Conservation (phyloP, 495 filamentous ascomycete genomes). For the Podospora appendiculata region DNA sequence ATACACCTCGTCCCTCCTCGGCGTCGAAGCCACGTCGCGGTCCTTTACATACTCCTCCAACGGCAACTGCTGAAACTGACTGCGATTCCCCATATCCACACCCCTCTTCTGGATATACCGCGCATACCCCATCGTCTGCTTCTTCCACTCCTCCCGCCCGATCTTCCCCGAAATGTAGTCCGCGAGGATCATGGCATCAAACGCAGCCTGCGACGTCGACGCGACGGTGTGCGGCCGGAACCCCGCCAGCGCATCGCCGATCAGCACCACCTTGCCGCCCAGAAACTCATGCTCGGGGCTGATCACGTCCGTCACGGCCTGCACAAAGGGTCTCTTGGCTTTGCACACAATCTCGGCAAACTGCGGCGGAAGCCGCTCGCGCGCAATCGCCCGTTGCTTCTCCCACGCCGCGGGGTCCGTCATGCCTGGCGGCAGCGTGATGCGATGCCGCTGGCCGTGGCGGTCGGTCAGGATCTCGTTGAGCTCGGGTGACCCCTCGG, state of each 20-base stretch:
- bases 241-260: slow-evolving; percentile 50
- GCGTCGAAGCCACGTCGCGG: slow-evolving; percentile 24
- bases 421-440: slow-evolving; percentile 44
- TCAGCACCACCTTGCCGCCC: slow-evolving; percentile 41
- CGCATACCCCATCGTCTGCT: slow-evolving; percentile 37
- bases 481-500: slow-evolving; percentile 33
- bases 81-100: slow-evolving; percentile 39
- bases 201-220: slow-evolving; percentile 43
- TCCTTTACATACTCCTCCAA: slow-evolving; percentile 28
- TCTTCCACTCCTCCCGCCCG: slow-evolving; percentile 32
- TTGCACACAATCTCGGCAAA: slow-evolving; percentile 45
- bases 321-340: slow-evolving; percentile 44
- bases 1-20: slow-evolving; percentile 22
- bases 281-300: slow-evolving; percentile 36
- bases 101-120: slow-evolving; percentile 35
- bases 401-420: slow-evolving; percentile 34
- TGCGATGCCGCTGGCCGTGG: slow-evolving; percentile 33
- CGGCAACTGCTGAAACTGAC: slow-evolving; percentile 32
- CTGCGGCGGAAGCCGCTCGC: slow-evolving; percentile 37
- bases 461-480: slow-evolving; percentile 47
- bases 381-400: slow-evolving; percentile 34
- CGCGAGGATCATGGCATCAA: slow-evolving; percentile 37
- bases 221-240: slow-evolving; percentile 51
- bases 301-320: slow-evolving; percentile 47
- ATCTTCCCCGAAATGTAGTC: slow-evolving; percentile 36